Conservation (phyloP, 257 asterid genomes). For the Solanum phureja region DNA sequence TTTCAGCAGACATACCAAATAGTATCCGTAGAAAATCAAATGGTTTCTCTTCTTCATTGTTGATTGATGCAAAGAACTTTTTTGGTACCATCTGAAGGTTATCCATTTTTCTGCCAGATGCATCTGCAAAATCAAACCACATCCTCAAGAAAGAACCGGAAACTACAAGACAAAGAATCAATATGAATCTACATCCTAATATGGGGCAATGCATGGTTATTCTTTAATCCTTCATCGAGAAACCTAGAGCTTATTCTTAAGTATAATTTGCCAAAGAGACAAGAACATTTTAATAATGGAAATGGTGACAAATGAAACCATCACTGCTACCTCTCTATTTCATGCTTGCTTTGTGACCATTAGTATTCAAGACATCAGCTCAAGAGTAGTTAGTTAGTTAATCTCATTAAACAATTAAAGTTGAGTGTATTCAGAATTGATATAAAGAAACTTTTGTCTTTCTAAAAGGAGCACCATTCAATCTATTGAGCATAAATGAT, state of each 20-base stretch:
- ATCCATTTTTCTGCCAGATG: slow-evolving; percentile 40
- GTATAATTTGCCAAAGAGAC: neutral
- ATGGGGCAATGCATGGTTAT: neutral
- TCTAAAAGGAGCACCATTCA: neutral
- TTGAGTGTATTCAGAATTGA: neutral
- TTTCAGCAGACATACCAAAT: slow-evolving; percentile 37
- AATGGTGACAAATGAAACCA: neutral
- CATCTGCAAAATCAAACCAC: slow-evolving; percentile 45
- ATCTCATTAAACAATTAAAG: neutral
- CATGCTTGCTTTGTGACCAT: neutral
- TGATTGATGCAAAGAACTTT: slow-evolving; percentile 59
- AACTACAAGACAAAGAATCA: neutral
- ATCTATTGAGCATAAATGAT: neutral
- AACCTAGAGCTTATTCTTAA: neutral
- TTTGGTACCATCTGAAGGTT: slow-evolving; percentile 33
- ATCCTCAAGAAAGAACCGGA: slow-evolving; percentile 6
- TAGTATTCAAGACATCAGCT: neutral
- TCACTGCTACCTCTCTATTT: neutral
- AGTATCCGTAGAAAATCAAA: slow-evolving; percentile 67
- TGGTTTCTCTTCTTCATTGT: slow-evolving; percentile 50
- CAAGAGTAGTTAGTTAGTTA: neutral
- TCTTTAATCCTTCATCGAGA: neutral
- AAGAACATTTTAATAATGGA: neutral
- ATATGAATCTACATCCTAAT: neutral
- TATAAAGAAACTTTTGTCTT: neutral